These are phyloP conservation scores for Aspergillus wentii DNA, from an alignment of 495 filamentous ascomycete species.

Conservation along the genomic window DNA sequence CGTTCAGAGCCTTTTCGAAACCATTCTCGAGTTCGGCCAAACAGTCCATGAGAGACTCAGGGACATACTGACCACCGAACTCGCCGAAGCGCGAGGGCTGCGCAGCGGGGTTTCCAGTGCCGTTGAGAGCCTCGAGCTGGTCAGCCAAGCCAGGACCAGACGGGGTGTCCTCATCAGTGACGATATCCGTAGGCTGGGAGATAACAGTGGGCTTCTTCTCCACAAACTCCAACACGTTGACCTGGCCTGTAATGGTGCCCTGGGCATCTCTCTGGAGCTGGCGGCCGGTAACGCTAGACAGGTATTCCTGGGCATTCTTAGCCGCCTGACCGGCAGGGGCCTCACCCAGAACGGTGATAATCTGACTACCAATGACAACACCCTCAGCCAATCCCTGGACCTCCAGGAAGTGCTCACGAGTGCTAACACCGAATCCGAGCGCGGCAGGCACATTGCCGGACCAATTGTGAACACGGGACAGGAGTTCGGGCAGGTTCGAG, in stretches of 20 bases:
- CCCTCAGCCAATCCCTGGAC: conserved; percentile 83
- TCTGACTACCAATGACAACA: conserved; percentile 96
- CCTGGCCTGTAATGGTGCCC: conserved; percentile 27
- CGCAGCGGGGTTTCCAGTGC: conserved; percentile 42
- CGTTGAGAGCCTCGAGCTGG: conserved; percentile 70
- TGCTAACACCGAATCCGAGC: conserved; percentile 94
- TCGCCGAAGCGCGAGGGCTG: conserved; percentile 87
- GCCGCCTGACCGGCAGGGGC: conserved; percentile 65
- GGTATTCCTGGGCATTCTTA: conserved; percentile 80
- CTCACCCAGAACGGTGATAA: conserved; percentile 72
- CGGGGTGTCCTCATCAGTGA: conserved; percentile 55
- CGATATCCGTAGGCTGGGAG: conserved; percentile 46
- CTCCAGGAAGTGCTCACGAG: conserved; percentile 84
- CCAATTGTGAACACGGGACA: conserved; percentile 82
- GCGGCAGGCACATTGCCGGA: conserved; percentile 88
- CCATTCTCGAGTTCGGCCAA: conserved; percentile 83
- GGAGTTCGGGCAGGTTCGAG: conserved; percentile 69
- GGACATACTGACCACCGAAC: conserved; percentile 98
- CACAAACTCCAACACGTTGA: conserved; percentile 53
- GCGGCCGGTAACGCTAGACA: conserved; percentile 71
- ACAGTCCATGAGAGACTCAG: conserved; percentile 97
- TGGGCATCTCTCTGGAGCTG: conserved; percentile 34
- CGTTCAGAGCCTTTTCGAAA: conserved; percentile 81
- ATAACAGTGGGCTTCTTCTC: conserved; percentile 42
- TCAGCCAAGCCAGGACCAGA: conserved; percentile 59